Conservation (phyloP, 768 basidiomycete genomes). For the Xanthoconium stramineum region DNA sequence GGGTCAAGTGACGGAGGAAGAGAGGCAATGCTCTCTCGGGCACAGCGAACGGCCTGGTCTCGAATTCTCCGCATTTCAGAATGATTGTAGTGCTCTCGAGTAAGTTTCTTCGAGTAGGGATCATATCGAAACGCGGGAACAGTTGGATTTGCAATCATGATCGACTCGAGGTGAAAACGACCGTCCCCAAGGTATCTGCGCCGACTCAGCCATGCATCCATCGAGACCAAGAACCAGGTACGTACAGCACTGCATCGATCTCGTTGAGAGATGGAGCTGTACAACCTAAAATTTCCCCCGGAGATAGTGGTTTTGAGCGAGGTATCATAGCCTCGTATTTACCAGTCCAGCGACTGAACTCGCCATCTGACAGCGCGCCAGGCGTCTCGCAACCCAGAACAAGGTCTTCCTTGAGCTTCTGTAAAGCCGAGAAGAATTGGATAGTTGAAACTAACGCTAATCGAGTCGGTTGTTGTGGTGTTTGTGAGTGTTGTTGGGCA, state of each 20-base stretch:
- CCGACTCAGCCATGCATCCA: background rate
- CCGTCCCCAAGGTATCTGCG: slow-evolving; percentile 94
- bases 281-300: slow-evolving; percentile 96
- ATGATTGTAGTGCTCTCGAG: slow-evolving; percentile 89
- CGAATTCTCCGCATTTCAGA: slow-evolving; percentile 77
- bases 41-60: slow-evolving; percentile 70
- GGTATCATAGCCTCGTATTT: slow-evolving; percentile 77
- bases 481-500: slow-evolving; percentile 15
- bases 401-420: slow-evolving; percentile 80
- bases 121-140: slow-evolving; percentile 97
- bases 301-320: slow-evolving; percentile 86
- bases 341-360: slow-evolving; percentile 45
- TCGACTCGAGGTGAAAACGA: slow-evolving; percentile 95
- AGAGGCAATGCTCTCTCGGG: slow-evolving; percentile 60
- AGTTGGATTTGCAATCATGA: slow-evolving; percentile 98
- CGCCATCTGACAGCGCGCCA: slow-evolving; percentile 1
- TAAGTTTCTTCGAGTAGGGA: slow-evolving; percentile 96
- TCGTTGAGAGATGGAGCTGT: slow-evolving; percentile 81
- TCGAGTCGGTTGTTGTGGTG: slow-evolving; percentile 46
- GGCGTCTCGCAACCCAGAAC: slow-evolving; percentile 32
- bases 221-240: slow-evolving; percentile 4
- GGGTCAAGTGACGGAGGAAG: slow-evolving; percentile 9
- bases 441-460: slow-evolving; percentile 95
- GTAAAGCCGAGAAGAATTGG: slow-evolving; percentile 93
- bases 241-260: slow-evolving; percentile 90